These are phyloP conservation scores for Vitis rotundifolia DNA, from an alignment of 164 flowering plant genomes.

Conservation along the genomic window DNA sequence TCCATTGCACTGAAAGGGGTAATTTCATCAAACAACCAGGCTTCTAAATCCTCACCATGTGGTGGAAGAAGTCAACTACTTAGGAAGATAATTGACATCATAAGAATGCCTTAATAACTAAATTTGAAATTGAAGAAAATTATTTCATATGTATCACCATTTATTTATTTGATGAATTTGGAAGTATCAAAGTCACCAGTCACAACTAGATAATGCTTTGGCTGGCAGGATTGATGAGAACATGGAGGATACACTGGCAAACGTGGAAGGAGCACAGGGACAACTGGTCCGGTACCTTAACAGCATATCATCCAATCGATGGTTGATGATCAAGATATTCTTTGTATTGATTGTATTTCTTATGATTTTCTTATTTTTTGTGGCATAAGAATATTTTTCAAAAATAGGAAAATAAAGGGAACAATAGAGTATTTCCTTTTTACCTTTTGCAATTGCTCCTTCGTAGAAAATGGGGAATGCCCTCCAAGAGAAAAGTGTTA, in stretches of 20 bases:
- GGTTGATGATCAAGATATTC: constrained; percentile 83
- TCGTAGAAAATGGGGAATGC: too few species aligned
- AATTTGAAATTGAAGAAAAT: too few species aligned
- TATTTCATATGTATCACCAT: background rate
- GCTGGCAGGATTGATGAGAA: constrained; percentile 66
- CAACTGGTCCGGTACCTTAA: constrained; percentile 61
- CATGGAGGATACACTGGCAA: constrained; percentile 68
- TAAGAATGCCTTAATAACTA: too few species aligned
- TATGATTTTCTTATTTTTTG: constrained; percentile 72
- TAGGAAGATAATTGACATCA: too few species aligned
- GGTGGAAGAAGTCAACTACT: too few species aligned
- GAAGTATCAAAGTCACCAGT: background rate
- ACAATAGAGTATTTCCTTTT: background rate
- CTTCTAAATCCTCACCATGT: too few species aligned
- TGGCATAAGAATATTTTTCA: constrained; percentile 35
- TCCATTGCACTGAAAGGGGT: too few species aligned
- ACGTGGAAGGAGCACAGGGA: constrained; percentile 75
- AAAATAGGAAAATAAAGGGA: background rate
- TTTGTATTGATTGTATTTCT: constrained; percentile 65
- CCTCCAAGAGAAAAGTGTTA: too few species aligned
- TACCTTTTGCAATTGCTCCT: background rate
- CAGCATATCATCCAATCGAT: constrained; percentile 70
- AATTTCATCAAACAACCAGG: too few species aligned
- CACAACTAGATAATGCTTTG: background rate
- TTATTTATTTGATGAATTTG: background rate